Conservation (phyloP, 345 rosid species). For the Ricinus communis region DNA sequence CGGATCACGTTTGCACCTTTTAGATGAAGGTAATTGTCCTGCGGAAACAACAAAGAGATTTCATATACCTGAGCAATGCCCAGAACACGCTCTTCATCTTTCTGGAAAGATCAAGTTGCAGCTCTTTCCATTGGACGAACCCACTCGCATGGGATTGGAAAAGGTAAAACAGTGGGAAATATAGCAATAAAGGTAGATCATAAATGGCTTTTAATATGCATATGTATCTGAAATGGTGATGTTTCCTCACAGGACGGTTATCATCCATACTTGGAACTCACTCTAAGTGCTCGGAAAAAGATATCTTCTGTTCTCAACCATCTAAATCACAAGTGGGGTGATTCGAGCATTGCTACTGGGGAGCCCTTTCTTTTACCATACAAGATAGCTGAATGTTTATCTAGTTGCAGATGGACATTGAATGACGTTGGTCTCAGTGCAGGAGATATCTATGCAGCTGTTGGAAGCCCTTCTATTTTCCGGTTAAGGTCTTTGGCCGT, state of each 20-base stretch:
- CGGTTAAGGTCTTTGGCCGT: slow-evolving; percentile 62
- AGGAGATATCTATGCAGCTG: slow-evolving; percentile 55
- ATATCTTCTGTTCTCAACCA: slow-evolving; percentile 74
- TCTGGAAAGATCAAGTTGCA: slow-evolving; percentile 70
- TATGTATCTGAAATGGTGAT: slow-evolving; percentile 1
- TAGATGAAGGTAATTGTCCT: slow-evolving; percentile 13
- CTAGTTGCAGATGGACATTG: slow-evolving; percentile 50
- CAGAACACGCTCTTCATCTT: slow-evolving; percentile 32
- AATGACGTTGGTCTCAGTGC: slow-evolving; percentile 45
- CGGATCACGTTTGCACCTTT: slow-evolving; percentile 11
- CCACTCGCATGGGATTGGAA: slow-evolving; percentile 60
- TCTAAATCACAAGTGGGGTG: slow-evolving; percentile 67
- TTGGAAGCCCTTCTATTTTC: slow-evolving; percentile 68
- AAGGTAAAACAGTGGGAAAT: slow-evolving; percentile 44
- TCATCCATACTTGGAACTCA: slow-evolving; percentile 90
- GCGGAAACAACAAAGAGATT: slow-evolving; percentile 18
- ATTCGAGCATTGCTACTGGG: slow-evolving; percentile 60
- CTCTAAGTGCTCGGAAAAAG: slow-evolving; percentile 63
- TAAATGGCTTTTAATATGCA: neutral
- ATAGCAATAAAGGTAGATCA: neutral
- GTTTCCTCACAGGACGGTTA: slow-evolving; percentile 60
- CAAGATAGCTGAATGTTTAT: slow-evolving; percentile 24
- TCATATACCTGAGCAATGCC: slow-evolving; percentile 24
- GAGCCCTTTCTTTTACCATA: slow-evolving; percentile 63
- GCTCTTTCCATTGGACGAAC: slow-evolving; percentile 78